A percentile compares a stretch with the other conserved stretches of the same genome.
Evolutionary conservation across 257 asterid species (phyloP).

Genomic region (Solanum ossicruentum): DNA sequence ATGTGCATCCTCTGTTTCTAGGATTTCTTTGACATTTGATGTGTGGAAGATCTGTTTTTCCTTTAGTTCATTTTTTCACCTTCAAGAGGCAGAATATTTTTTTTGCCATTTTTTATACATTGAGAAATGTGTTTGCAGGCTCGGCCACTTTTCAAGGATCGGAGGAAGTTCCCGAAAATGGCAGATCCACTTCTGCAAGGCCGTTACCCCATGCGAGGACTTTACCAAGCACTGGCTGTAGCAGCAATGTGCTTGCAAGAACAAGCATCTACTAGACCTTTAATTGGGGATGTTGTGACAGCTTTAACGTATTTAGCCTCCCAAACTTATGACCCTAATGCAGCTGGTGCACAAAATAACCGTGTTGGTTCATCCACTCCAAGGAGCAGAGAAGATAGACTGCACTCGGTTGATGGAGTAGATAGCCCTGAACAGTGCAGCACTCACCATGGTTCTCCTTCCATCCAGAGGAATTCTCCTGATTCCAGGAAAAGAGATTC

Average conservation of each 20-base stretch:
- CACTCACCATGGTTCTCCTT: slow-evolving; percentile 47
- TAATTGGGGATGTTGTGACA: slow-evolving; percentile 81
- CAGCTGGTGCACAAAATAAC: slow-evolving; percentile 26
- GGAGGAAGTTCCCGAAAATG: slow-evolving; percentile 73
- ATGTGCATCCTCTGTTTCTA: neutral
- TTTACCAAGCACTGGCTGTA: slow-evolving; percentile 83
- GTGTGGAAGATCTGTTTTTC: neutral
- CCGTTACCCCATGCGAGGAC: slow-evolving; percentile 76
- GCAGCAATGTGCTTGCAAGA: slow-evolving; percentile 99
- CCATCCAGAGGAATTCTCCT: slow-evolving; percentile 57
- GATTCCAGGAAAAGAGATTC: slow-evolving; percentile 50
- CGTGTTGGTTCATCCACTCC: slow-evolving; percentile 53
- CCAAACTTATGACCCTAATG: slow-evolving; percentile 59
- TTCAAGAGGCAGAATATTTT: neutral
- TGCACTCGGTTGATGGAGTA: slow-evolving; percentile 35
- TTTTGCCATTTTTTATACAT: neutral
- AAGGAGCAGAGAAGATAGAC: slow-evolving; percentile 48
- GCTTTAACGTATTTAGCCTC: slow-evolving; percentile 73
- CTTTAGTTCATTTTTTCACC: neutral
- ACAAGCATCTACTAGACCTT: slow-evolving; percentile 84
- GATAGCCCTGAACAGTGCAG: slow-evolving; percentile 29
- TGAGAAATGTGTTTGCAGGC: slow-evolving; percentile 40
- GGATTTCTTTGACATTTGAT: neutral
- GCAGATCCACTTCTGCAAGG: slow-evolving; percentile 91
- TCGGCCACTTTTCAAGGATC: slow-evolving; percentile 76